phyloP scores from a whole-genome alignment of 192 early-diverging fungal genomes.

The Coemansia sp. region DNA sequence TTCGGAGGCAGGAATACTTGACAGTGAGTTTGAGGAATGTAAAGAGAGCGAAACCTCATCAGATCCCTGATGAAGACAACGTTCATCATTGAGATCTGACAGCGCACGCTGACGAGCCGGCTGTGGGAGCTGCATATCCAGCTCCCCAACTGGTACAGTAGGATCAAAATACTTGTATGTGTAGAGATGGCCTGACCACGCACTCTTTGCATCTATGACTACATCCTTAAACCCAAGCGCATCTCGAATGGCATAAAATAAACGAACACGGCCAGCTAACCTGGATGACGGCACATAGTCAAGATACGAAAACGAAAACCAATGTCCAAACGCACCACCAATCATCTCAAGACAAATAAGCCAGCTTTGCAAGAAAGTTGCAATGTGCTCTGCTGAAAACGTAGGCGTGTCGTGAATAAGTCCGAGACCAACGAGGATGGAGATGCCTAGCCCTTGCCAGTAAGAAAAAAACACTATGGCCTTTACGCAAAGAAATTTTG shows the following conservation, averaged over 20 bases:
- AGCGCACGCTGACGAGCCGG: constrained; percentile 39
- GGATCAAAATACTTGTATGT: constrained; percentile 80
- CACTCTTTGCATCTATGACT: constrained; percentile 74
- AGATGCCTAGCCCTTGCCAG: constrained; percentile 86
- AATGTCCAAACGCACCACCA: constrained; percentile 75
- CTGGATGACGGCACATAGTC: constrained; percentile 70
- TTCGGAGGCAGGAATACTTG: constrained; percentile 8
- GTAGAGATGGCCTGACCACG: constrained; percentile 75
- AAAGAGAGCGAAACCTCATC: constrained; percentile 17
- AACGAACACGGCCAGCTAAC: constrained; percentile 71
- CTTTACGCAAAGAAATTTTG: constrained; percentile 94
- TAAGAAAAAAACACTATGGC: constrained; percentile 92
- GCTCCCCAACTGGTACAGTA: constrained; percentile 60
- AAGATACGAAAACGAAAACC: constrained; percentile 81
- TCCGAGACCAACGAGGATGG: constrained; percentile 75
- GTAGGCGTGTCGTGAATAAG: constrained; percentile 69
- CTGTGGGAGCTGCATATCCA: constrained; percentile 56
- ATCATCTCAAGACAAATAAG: constrained; percentile 93
- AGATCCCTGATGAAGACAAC: constrained; percentile 9
- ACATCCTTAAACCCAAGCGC: constrained; percentile 83
- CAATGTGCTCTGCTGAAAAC: constrained; percentile 63
- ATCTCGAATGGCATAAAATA: constrained; percentile 78
- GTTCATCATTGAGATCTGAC: constrained; percentile 38
- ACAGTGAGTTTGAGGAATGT: constrained; percentile 18
- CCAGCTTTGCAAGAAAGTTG: constrained; percentile 85